phyloP scores from a whole-genome alignment of 306 rosid genomes.

The Trifolium fragiferum region DNA sequence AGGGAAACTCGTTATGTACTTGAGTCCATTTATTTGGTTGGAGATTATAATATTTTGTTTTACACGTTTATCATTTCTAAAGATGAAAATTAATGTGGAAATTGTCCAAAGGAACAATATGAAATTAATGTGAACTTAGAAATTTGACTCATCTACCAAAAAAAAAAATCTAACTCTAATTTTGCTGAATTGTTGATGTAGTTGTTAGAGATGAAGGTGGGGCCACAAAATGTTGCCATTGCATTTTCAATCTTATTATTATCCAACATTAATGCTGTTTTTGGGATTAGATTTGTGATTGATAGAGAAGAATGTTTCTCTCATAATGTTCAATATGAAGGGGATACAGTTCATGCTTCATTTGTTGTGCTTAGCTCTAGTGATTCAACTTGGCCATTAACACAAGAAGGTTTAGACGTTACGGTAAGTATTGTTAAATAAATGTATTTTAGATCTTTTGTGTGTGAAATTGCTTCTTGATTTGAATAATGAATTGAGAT shows the following conservation, averaged over 20 bases:
- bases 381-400: slow-evolving; percentile 61
- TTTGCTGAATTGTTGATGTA: slow-evolving; percentile 34
- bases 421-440: slow-evolving; percentile 39
- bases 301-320: slow-evolving; percentile 70
- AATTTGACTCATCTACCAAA: neutral
- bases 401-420: slow-evolving; percentile 60
- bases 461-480: neutral
- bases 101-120: neutral
- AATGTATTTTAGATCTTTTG: neutral
- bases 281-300: slow-evolving; percentile 76
- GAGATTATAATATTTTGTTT: neutral
- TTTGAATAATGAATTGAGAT: slow-evolving; percentile 15
- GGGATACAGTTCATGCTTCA: slow-evolving; percentile 69
- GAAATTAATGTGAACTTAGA: neutral
- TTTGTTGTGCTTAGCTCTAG: slow-evolving; percentile 60
- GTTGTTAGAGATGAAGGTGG: slow-evolving; percentile 56
- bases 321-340: slow-evolving; percentile 55
- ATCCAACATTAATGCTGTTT: slow-evolving; percentile 44
- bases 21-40: too few relatives aligned
- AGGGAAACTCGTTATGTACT: too few relatives aligned
- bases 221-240: slow-evolving; percentile 34
- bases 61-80: slow-evolving; percentile 12
- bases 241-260: slow-evolving; percentile 43
- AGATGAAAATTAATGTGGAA: neutral
- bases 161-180: neutral